A percentile compares a stretch with the other conserved stretches of the same genome.
phyloP scores from a whole-genome alignment of 1,284 basidiomycete species.

The Ceratobasidium sp. region DNA sequence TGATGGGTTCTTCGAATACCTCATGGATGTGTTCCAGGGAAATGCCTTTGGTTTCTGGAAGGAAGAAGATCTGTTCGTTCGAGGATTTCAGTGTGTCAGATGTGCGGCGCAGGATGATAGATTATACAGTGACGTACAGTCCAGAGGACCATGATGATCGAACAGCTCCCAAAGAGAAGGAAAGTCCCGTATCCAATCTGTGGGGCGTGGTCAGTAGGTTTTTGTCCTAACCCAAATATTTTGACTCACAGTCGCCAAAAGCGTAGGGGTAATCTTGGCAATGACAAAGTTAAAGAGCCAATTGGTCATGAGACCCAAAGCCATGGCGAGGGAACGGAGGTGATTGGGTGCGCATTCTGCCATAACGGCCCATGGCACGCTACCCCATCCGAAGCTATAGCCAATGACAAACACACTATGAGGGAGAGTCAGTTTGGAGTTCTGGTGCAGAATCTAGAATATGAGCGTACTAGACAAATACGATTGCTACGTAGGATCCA shows the following conservation, averaged over 20 bases:
- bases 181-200: slow-evolving; percentile 45
- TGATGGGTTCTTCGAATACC: slow-evolving; percentile 46
- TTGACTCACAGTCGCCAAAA: slow-evolving; percentile 45
- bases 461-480: slow-evolving; percentile 39
- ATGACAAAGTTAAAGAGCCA: slow-evolving; percentile 48
- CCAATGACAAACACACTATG: slow-evolving; percentile 13
- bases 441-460: background rate
- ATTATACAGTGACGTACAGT: slow-evolving; percentile 29
- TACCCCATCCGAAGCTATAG: slow-evolving; percentile 36
- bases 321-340: slow-evolving; percentile 47
- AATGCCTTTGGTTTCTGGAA: slow-evolving; percentile 47
- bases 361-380: slow-evolving; percentile 43
- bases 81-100: background rate
- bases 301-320: slow-evolving; percentile 41
- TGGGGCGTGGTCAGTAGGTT: background rate
- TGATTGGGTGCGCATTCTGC: slow-evolving; percentile 48
- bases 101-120: background rate
- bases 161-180: slow-evolving; percentile 39
- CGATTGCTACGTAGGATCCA: slow-evolving; percentile 40
- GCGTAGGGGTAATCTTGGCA: slow-evolving; percentile 46
- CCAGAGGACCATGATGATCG: slow-evolving; percentile 44
- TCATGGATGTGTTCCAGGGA: slow-evolving; percentile 46
- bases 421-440: background rate
- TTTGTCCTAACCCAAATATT: background rate
- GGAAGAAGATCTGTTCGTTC: slow-evolving; percentile 44